Base-by-base conservation (phyloP, 129 eudicot species). In the Arctium lappa region DNA sequence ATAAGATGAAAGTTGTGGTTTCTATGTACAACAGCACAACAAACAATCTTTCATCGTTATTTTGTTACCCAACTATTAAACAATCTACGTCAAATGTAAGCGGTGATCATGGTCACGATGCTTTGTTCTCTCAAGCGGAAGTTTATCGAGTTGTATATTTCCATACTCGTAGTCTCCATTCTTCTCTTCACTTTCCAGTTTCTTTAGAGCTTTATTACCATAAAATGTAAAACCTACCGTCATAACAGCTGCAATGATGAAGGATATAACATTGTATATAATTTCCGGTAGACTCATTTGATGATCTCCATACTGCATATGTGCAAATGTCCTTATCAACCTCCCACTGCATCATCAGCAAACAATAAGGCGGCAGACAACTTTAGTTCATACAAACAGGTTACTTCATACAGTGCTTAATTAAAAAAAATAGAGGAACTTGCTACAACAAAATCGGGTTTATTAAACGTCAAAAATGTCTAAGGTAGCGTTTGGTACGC, bases 241-340 rank as follows among this genome's bases (percentile, higher is more conserved):
- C 44, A 89, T 89, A 39, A 89, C 73, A 73, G 85, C 87, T 32
- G 97, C 94, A 13, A 94, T 65, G 13, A 94, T 84, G 84, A 94
- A 91, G 73, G 98, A 94, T 40, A 94, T 84, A 4, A 89, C 70
- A 65, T 94, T 94, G 94, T 94, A 94, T 81, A 92, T 70, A 63
- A 94, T 92, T 86, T 94, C 98, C 75, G 88, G 92, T 8, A 48
- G 75, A 75, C 91, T 92, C 74, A 94, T 80, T 18, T 90, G 85
- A 88, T 94, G 92, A 85, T 88, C 79, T 71, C 96, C 90, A 38
- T 92, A 92, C 73, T 94, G 88, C 62, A 94, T 92, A 44, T 92
- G 92, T 16, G 98, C 97, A 69, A 91, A 87, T 77, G 98, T 94
- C 83, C 93, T 89, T 81, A 94, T 83, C 77, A 94, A 80, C 80